phyloP scores from a whole-genome alignment of 2,329 filamentous ascomycete species.

The Aspergillus sojae region DNA sequence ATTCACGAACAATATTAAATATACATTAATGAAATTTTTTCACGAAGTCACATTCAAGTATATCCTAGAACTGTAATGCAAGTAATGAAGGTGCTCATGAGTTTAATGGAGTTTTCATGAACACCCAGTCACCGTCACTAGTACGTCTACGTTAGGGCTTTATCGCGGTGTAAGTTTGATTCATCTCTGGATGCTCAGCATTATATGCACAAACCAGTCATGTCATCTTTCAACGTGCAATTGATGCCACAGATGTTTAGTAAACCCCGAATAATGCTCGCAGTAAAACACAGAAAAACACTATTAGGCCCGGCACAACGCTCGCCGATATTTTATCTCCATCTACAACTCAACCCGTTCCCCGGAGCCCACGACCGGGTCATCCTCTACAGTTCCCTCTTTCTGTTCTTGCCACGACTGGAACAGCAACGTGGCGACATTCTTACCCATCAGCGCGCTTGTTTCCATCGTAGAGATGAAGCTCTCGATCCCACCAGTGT shows the following conservation, averaged over 20 bases:
- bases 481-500: constrained; percentile 74
- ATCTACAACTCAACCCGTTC: constrained; percentile 16
- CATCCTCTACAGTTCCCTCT: constrained; percentile 3
- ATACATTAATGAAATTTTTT: constrained; percentile 18
- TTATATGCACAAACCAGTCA: background rate
- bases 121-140: too few species aligned
- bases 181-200: background rate
- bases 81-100: background rate
- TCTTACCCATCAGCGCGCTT: constrained; percentile 79
- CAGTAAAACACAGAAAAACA: background rate
- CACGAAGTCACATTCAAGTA: constrained; percentile 11
- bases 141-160: too few species aligned
- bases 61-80: background rate
- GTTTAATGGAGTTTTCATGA: too few species aligned
- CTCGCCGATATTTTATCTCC: background rate
- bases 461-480: constrained; percentile 99
- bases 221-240: background rate
- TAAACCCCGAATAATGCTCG: background rate
- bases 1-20: constrained; percentile 14
- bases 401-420: constrained; percentile 52
- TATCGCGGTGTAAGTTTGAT: background rate
- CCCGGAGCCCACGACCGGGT: constrained; percentile 9
- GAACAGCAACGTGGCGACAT: constrained; percentile 58
- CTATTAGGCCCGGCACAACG: background rate
- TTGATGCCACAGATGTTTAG: background rate